Evolutionary conservation across 169 alveolate genomes (phyloP), one percentile per base, ranked within the genome.

Genomic region (Cryptosporidium felis): DNA sequence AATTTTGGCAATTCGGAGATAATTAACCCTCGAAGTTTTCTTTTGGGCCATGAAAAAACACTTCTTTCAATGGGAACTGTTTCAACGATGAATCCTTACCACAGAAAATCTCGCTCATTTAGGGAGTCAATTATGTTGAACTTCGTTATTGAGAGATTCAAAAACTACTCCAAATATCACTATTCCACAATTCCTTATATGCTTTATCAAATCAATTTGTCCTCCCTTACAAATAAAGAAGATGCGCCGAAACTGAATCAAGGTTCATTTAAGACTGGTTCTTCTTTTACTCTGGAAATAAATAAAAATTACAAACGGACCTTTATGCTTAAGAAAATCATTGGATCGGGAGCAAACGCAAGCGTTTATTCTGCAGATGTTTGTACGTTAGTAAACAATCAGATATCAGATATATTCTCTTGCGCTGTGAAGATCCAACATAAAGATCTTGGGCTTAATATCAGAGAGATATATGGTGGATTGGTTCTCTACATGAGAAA

Each of bases 271-370:
- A 74, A 74, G 32, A 41, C 58, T 9, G 85, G 85, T 32, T 74
- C 51, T 44, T 51, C 85, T 2, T 74, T 74, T 23, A 49, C 65
- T 18, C 38, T 74, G 59, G 65, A 49, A 53, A 49, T 74, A 3
- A 56, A 18, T 49, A 56, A 74, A 21, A 18, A 21, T 10, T 47
- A 53, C 41, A 74, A 53, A 38, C 51, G 85, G 23, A 53, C 12
- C 6, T 74, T 60, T 53, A 58, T 53, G 58, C 56, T 74, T 18
- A 74, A 53, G 42, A 58, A 74, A 51, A 6, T 74, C 23, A 74
- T 74, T 51, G 85, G 85, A 4, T 18, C 67, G 21, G 85, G 85
- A n/a, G 85, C 85, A 21, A 74, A 74, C 41, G 85, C 85, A 21
- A 74, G 65, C 28, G 85, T 74, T n/a, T 74, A 53, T 58, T 56